Percentiles rank a stretch among this genome's conserved stretches.
Evolutionary conservation across 345 rosid species (phyloP).

Genomic region (Melastoma malabathricum): DNA sequence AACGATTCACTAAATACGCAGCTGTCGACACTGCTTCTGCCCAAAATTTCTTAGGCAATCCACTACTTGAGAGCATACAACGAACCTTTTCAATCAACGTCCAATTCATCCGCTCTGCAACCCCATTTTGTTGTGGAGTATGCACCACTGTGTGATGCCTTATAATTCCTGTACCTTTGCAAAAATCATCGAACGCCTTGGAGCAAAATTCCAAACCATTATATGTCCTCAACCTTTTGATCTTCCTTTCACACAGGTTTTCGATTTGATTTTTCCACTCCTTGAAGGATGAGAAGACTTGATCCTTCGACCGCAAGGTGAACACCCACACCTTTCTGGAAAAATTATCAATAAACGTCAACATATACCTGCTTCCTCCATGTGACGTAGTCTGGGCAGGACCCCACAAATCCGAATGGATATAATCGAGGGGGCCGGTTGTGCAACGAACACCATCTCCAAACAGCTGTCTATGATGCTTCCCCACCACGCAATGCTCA

Average conservation of each 20-base stretch:
- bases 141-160: background rate
- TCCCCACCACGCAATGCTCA: no score
- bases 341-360: background rate
- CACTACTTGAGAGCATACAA: conserved; percentile 1
- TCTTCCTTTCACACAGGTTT: background rate
- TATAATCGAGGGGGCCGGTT: background rate
- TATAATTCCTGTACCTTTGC: background rate
- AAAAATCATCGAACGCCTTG: background rate
- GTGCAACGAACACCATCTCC: no score
- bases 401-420: background rate
- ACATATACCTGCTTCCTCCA: background rate
- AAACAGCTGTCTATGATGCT: no score
- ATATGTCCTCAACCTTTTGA: conserved; percentile 3
- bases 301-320: background rate
- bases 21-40: background rate
- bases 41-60: conserved; percentile 4
- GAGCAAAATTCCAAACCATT: background rate
- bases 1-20: conserved; percentile 6
- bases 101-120: conserved; percentile 3
- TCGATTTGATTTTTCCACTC: background rate
- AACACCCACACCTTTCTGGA: background rate
- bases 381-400: background rate
- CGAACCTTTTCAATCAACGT: conserved; percentile 5
- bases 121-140: conserved; percentile 9
- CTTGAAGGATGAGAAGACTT: background rate